phyloP scores from a whole-genome alignment of 441 rosid species.

The Populus hybrid region DNA sequence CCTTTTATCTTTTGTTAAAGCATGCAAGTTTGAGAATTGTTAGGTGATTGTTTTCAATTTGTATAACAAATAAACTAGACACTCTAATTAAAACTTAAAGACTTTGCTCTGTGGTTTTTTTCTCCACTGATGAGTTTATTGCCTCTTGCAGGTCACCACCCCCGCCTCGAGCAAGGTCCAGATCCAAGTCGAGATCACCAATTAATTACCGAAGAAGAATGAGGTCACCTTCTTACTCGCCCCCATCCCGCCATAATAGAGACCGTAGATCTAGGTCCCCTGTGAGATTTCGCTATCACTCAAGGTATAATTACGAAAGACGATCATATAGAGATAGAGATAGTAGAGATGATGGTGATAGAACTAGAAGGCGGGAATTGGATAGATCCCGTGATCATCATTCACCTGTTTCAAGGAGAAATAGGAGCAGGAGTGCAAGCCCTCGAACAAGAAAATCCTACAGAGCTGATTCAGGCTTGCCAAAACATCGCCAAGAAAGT shows the following conservation, averaged over 20 bases:
- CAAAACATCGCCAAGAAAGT: conserved; percentile 50
- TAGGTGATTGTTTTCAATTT: not conserved
- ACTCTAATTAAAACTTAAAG: not conserved
- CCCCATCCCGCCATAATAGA: conserved; percentile 55
- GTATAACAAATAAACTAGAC: not conserved
- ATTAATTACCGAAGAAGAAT: conserved; percentile 50
- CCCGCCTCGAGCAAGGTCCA: conserved; percentile 60
- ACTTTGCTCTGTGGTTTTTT: not conserved
- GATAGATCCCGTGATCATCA: conserved; percentile 54
- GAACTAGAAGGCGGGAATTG: conserved; percentile 46
- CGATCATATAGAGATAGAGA: conserved; percentile 46
- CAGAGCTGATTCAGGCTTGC: conserved; percentile 55
- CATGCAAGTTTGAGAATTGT: not conserved
- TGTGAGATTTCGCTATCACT: conserved; percentile 45
- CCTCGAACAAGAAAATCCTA: conserved; percentile 57
- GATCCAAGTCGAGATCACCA: conserved; percentile 79
- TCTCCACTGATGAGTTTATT: conserved; percentile 13
- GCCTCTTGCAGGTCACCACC: conserved; percentile 75
- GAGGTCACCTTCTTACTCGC: conserved; percentile 74
- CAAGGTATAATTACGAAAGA: conserved; percentile 59
- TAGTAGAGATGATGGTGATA: conserved; percentile 45
- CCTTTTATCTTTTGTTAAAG: not conserved
- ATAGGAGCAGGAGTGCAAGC: conserved; percentile 64
- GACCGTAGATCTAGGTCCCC: conserved; percentile 78
- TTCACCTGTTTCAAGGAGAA: conserved; percentile 68